phyloP scores from a whole-genome alignment of 306 rosid genomes.

The Vigna unguiculata region DNA sequence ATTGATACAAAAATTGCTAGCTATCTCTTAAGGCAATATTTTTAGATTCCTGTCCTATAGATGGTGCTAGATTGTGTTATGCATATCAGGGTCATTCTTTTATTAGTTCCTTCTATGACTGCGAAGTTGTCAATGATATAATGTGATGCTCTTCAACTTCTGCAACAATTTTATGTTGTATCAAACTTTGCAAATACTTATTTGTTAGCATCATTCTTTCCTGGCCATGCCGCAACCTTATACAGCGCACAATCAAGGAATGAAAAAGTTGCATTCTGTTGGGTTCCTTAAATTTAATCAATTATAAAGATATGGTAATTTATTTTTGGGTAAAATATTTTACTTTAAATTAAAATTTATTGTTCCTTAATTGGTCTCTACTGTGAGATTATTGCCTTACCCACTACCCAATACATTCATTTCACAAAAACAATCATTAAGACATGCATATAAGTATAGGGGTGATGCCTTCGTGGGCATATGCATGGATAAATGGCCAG shows the following conservation, averaged over 20 bases:
- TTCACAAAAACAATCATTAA: background rate
- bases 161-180: background rate
- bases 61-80: conserved; percentile 16
- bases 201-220: conserved; percentile 17
- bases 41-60: conserved; percentile 33
- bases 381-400: conserved; percentile 34
- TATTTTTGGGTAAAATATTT: background rate
- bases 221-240: conserved; percentile 1
- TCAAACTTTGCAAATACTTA: conserved; percentile 19
- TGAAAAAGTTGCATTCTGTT: conserved; percentile 32
- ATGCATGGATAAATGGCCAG: conserved; percentile 29
- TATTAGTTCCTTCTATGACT: conserved; percentile 28
- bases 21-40: conserved; percentile 24
- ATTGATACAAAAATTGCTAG: conserved; percentile 11
- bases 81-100: conserved; percentile 4
- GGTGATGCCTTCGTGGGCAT: conserved; percentile 13
- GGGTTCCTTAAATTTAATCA: background rate
- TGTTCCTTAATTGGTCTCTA: conserved; percentile 28
- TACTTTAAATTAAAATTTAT: conserved; percentile 19
- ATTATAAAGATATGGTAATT: conserved; percentile 4
- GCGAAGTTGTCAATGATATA: conserved; percentile 25
- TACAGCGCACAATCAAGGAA: conserved; percentile 23
- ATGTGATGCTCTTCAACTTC: conserved; percentile 25
- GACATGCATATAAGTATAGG: conserved; percentile 3
- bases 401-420: conserved; percentile 15